Evolutionary conservation across 2,329 filamentous ascomycete genomes (phyloP).

Genomic region (Nemania bipapillata): DNA sequence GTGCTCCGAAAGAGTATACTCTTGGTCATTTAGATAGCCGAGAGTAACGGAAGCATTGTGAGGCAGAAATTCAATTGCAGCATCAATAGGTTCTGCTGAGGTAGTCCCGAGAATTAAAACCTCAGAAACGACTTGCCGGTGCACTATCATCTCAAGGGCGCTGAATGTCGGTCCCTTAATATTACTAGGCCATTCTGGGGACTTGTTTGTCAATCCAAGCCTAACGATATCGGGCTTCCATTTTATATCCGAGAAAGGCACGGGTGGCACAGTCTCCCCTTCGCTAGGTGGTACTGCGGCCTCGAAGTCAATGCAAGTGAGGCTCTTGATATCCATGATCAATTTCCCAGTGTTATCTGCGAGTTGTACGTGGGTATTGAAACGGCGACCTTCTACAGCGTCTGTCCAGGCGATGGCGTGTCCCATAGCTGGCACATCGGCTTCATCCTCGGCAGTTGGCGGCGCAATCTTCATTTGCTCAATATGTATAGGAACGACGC

Average conservation of each 20-base stretch:
- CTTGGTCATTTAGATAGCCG: no score
- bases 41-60: no score
- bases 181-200: no score
- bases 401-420: conserved; percentile 42
- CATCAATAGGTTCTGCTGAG: no score
- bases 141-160: no score
- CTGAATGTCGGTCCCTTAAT: no score
- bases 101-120: no score
- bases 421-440: conserved; percentile 21
- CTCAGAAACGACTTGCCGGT: no score
- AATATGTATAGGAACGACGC: conserved; percentile 46
- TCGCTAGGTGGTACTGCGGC: conserved; percentile 26
- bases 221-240: conserved; percentile 34
- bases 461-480: conserved; percentile 31
- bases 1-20: no score
- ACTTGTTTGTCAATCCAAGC: no score
- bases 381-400: conserved; percentile 32
- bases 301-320: conserved; percentile 31
- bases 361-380: conserved; percentile 35
- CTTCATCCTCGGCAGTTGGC: not conserved
- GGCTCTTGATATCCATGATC: conserved; percentile 33
- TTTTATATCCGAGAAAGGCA: conserved; percentile 24
- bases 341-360: conserved; percentile 2
- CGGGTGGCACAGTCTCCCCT: not conserved
- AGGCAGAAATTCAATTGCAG: no score